Percentiles rank a stretch among this genome's conserved stretches.
Conservation (phyloP, 306 rosid species). For the Vachellia collinsii region DNA sequence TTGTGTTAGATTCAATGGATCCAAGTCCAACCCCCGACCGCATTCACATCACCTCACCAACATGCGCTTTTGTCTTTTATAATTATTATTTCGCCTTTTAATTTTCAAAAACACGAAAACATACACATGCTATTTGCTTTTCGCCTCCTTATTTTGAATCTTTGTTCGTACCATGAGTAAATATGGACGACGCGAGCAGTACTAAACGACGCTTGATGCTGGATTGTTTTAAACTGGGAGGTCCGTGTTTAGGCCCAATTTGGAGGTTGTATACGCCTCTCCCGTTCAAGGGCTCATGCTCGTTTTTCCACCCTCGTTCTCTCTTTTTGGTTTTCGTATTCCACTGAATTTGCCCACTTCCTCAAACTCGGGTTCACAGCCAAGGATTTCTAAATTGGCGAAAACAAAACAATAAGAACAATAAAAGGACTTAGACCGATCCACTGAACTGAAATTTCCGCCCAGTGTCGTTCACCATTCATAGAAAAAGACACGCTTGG, state of each 20-base stretch:
- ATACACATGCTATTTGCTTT: background rate
- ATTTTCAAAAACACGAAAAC: background rate
- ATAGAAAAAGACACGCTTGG: background rate
- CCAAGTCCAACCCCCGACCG: background rate
- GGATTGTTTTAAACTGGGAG: background rate
- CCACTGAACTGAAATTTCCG: background rate
- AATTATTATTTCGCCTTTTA: background rate
- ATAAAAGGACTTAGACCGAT: background rate
- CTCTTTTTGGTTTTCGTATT: background rate
- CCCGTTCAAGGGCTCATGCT: background rate
- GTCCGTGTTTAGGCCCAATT: constrained; percentile 4
- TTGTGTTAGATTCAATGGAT: background rate
- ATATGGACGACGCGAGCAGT: background rate
- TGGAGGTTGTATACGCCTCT: background rate
- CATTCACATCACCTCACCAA: background rate
- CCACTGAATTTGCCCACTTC: background rate
- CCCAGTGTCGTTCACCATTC: background rate
- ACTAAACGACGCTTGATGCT: background rate
- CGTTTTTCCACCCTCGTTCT: background rate
- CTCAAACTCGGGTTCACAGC: background rate
- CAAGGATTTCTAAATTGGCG: background rate
- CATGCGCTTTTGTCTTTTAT: background rate
- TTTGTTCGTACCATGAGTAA: background rate
- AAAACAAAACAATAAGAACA: background rate
- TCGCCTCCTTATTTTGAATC: background rate